Conservation (phyloP, 108 stramenopile genomes). For the Discostella pseudostelligera region DNA sequence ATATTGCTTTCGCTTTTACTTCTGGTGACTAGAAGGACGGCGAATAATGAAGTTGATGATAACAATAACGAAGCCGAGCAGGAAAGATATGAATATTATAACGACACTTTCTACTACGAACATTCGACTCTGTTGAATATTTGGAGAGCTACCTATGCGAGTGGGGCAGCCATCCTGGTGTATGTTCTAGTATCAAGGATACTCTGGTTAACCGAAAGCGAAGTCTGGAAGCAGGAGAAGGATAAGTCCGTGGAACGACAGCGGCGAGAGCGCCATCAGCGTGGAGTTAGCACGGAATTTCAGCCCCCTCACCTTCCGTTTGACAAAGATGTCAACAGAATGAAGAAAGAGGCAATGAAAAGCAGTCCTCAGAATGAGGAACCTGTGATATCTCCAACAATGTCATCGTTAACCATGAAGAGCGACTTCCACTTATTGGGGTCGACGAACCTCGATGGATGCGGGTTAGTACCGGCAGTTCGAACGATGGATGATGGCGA, state of each 20-base stretch:
- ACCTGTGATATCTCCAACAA: conserved; percentile 2
- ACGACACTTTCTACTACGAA: conserved; percentile 17
- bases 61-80: conserved; percentile 12
- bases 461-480: conserved; percentile 17
- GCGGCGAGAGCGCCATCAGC: background rate
- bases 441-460: conserved; percentile 30
- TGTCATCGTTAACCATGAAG: conserved; percentile 24
- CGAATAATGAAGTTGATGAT: conserved; percentile 1
- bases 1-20: conserved; percentile 53
- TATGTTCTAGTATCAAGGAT: conserved; percentile 53
- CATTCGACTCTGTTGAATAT: conserved; percentile 39
- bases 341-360: background rate
- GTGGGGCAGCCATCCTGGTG: conserved; percentile 52
- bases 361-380: conserved; percentile 15
- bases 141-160: conserved; percentile 58
- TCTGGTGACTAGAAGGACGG: conserved; percentile 18
- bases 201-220: conserved; percentile 52
- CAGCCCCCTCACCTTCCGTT: background rate
- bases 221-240: conserved; percentile 49
- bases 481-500: conserved; percentile 3
- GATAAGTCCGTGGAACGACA: background rate
- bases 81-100: conserved; percentile 10
- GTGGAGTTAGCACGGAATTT: background rate
- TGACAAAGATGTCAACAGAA: background rate
- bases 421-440: conserved; percentile 30